Base-by-base conservation (phyloP, 2,329 filamentous ascomycete genomes). In the Cephalotrichum gorgonifer region DNA sequence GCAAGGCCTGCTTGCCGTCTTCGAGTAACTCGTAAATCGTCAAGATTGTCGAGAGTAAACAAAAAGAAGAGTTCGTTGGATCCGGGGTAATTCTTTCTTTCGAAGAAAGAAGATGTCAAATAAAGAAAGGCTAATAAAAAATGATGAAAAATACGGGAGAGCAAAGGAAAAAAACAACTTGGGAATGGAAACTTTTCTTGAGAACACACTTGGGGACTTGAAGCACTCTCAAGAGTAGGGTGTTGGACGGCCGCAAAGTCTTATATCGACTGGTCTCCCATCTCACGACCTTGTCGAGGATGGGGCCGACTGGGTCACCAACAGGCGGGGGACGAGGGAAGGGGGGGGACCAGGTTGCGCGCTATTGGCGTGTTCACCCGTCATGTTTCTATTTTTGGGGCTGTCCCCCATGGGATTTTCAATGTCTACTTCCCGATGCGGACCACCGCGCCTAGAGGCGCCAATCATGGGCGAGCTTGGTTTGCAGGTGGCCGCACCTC, bases 1-100 rank as follows among this genome's bases (percentile, higher is more conserved):
- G 46, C 46, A 48, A 48, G 46, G 22, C 46, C 46, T 20, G 46
- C 46, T 48, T 48, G 46, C 46, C 35, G 35, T 39, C 17, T n/a
- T n/a, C n/a, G n/a, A n/a, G n/a, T n/a, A n/a, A n/a, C n/a, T n/a
- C n/a, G n/a, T n/a, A n/a, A n/a, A n/a, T n/a, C n/a, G n/a, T n/a
- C n/a, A n/a, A n/a, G n/a, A n/a, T n/a, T n/a, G n/a, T n/a, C n/a
- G n/a, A n/a, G n/a, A n/a, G n/a, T n/a, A n/a, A n/a, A n/a, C n/a
- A n/a, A n/a, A n/a, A n/a, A n/a, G n/a, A n/a, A n/a, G n/a, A n/a
- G n/a, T n/a, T n/a, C n/a, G n/a, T n/a, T n/a, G n/a, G 23, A 28
- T 44, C 30, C 42, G 42, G 30, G 8, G 30, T 15, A 33, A 33
- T 33, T 6, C n/a, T 33, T 33, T 33, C 30, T 20, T n/a, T 39